Percentiles rank a stretch among this genome's conserved stretches.
Evolutionary conservation across 805 yeast genomes (phyloP).

Genomic region (Kluyveromyces nonfermentans): DNA sequence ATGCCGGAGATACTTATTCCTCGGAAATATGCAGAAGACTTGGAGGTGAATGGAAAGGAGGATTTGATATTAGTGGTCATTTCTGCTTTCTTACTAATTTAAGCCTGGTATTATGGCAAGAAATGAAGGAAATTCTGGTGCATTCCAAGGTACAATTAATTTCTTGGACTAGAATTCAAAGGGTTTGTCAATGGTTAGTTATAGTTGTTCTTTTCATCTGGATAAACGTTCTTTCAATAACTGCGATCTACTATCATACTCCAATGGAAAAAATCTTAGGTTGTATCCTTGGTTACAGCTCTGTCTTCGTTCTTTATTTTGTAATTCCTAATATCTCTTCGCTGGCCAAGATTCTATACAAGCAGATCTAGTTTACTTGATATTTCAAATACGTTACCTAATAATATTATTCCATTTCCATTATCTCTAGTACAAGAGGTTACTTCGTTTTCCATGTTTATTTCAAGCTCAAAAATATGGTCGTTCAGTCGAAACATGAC

Average conservation of each 20-base stretch:
- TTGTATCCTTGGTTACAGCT: slow-evolving; percentile 49
- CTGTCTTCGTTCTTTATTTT: slow-evolving; percentile 38
- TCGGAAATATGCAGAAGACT: slow-evolving; percentile 26
- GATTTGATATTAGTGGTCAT: slow-evolving; percentile 49
- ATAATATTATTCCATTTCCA: slow-evolving; percentile 6
- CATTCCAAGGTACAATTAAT: slow-evolving; percentile 5
- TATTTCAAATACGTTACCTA: slow-evolving; percentile 19
- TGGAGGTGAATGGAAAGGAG: slow-evolving; percentile 37
- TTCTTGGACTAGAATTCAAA: not conserved
- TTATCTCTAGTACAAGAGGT: not conserved
- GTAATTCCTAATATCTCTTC: slow-evolving; percentile 13
- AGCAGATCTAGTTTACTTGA: slow-evolving; percentile 2
- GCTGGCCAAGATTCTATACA: slow-evolving; percentile 7
- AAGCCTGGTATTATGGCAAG: slow-evolving; percentile 35
- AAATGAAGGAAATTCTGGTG: slow-evolving; percentile 16
- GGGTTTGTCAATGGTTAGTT: slow-evolving; percentile 9
- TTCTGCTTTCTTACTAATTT: slow-evolving; percentile 36
- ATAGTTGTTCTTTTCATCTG: slow-evolving; percentile 32
- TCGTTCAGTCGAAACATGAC: not conserved
- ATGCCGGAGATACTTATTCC: slow-evolving; percentile 15
- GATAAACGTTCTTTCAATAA: slow-evolving; percentile 55
- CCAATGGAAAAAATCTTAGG: slow-evolving; percentile 67
- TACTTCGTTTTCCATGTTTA: not conserved
- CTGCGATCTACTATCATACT: slow-evolving; percentile 79
- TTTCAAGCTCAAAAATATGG: not conserved